A percentile compares a stretch with the other conserved stretches of the same genome.
Conservation (phyloP, 148 eudicot species). For the Silene conica region DNA sequence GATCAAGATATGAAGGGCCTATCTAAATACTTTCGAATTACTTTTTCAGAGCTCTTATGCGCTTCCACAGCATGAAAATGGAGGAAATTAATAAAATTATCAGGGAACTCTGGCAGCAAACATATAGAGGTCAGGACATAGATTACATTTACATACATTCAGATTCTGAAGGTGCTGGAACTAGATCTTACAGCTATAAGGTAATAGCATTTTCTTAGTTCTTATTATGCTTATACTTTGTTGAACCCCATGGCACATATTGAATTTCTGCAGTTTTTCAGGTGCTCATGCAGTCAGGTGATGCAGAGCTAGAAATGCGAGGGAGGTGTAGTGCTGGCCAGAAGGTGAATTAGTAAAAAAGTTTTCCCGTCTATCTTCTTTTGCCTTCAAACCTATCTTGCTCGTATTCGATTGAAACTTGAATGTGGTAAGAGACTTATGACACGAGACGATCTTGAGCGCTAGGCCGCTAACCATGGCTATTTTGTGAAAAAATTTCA, state of each 20-base stretch:
- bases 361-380: not conserved
- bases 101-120: slow-evolving; percentile 98
- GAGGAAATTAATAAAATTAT: slow-evolving; percentile 97
- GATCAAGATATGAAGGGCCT: too few species aligned
- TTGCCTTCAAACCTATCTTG: not conserved
- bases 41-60: slow-evolving; percentile 84
- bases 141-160: slow-evolving; percentile 95
- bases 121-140: slow-evolving; percentile 99
- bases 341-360: slow-evolving; percentile 44
- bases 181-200: slow-evolving; percentile 97
- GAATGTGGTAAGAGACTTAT: not conserved
- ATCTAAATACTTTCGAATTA: not conserved
- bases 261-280: slow-evolving; percentile 18
- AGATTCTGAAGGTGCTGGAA: slow-evolving; percentile 92
- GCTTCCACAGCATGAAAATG: slow-evolving; percentile 97
- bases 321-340: slow-evolving; percentile 99
- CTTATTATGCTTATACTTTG: slow-evolving; percentile 11
- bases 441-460: too few species aligned
- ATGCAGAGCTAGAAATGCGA: slow-evolving; percentile 95
- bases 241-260: not conserved
- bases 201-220: slow-evolving; percentile 32
- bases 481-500: not conserved
- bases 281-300: slow-evolving; percentile 98
- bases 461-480: not conserved
- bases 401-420: not conserved